Evolutionary conservation across 1,284 basidiomycete genomes (phyloP).

Genomic region (Fomitopsis betulina): DNA sequence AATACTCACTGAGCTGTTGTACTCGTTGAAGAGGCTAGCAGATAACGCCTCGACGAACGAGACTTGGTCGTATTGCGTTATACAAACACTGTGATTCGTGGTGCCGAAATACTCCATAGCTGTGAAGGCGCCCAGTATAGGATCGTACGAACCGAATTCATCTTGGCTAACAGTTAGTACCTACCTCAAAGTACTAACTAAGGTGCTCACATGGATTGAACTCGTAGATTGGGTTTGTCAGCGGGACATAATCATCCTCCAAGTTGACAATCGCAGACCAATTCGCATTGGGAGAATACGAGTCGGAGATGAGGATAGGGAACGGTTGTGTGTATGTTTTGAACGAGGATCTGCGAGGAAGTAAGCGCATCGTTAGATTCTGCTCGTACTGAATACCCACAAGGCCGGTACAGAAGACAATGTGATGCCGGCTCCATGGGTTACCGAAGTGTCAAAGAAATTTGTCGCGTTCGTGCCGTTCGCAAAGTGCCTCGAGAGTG

Average conservation of each 20-base stretch:
- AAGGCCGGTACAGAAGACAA: conserved; percentile 20
- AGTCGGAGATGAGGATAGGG: conserved; percentile 22
- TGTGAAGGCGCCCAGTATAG: conserved; percentile 38
- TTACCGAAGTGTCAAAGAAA: conserved; percentile 13
- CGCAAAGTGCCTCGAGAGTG: conserved; percentile 23
- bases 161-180: conserved; percentile 18
- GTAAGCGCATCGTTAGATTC: not conserved
- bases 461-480: conserved; percentile 21
- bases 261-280: conserved; percentile 4
- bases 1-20: conserved; percentile 29
- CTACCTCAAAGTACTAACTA: not conserved
- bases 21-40: conserved; percentile 36
- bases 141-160: conserved; percentile 43
- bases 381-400: conserved; percentile 13
- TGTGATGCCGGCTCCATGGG: conserved; percentile 25
- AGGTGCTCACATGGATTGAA: conserved; percentile 38
- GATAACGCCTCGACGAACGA: conserved; percentile 37
- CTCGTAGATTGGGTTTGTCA: conserved; percentile 39
- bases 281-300: conserved; percentile 14
- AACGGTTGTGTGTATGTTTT: conserved; percentile 18
- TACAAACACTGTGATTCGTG: conserved; percentile 36
- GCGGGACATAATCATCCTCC: conserved; percentile 20
- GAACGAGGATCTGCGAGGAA: conserved; percentile 18
- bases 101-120: conserved; percentile 41
- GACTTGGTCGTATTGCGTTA: conserved; percentile 45